Percentiles rank a stretch among this genome's conserved stretches.
These are phyloP conservation scores for Fonsecaea erecta DNA, from an alignment of 2,329 filamentous ascomycete species.

Conservation along the genomic window DNA sequence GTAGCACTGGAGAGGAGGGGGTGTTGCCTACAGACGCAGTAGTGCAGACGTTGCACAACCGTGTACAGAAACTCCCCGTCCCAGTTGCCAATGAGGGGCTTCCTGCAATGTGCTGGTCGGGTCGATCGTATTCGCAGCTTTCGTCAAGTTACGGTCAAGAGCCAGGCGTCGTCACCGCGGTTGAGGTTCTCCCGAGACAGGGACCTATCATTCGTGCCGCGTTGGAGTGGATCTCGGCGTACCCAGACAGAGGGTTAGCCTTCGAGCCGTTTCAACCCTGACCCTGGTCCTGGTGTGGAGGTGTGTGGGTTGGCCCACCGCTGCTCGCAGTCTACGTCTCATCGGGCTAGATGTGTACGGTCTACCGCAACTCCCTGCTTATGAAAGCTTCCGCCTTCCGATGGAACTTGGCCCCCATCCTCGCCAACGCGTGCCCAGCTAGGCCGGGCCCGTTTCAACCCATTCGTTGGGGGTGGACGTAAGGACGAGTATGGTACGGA, in stretches of 20 bases:
- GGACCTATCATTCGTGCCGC: slow-evolving; percentile 21
- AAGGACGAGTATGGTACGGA: too few relatives aligned
- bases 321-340: slow-evolving; percentile 1
- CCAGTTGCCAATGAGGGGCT: not conserved
- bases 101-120: not conserved
- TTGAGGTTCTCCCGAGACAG: not conserved
- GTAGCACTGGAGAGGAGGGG: too few relatives aligned
- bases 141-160: slow-evolving; percentile 21
- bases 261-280: slow-evolving; percentile 14
- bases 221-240: slow-evolving; percentile 15
- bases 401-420: slow-evolving; percentile 16
- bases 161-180: not conserved
- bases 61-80: too few relatives aligned
- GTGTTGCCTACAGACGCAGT: too few relatives aligned
- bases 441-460: not conserved
- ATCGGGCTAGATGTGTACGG: slow-evolving; percentile 1
- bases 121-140: slow-evolving; percentile 1
- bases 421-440: not conserved
- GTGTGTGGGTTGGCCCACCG: too few relatives aligned
- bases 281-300: too few relatives aligned
- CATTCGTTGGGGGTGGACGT: not conserved
- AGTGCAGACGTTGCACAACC: not conserved
- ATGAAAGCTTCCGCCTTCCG: slow-evolving; percentile 27
- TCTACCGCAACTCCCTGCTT: slow-evolving; percentile 21
- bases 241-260: not conserved